These are phyloP conservation scores for Yarrowia sp. DNA, from an alignment of 805 yeast species.

Conservation along the genomic window DNA sequence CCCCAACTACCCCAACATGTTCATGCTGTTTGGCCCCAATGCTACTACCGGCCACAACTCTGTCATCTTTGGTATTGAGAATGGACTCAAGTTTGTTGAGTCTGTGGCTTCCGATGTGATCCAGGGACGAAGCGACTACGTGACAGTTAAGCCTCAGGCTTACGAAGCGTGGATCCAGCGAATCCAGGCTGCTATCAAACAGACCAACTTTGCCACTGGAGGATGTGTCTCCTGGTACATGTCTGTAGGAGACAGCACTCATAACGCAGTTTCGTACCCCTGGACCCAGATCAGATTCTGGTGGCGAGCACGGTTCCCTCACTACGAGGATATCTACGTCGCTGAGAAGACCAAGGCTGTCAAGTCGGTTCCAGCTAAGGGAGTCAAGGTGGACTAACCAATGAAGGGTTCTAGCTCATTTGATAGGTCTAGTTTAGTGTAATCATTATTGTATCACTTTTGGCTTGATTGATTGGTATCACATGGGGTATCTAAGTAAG, in stretches of 20 bases:
- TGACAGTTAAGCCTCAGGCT: slow-evolving; percentile 41
- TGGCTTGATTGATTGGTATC: no score
- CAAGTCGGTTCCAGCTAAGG: not conserved
- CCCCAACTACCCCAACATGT: slow-evolving; percentile 42
- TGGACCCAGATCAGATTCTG: slow-evolving; percentile 41
- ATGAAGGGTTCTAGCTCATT: not conserved
- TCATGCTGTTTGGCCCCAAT: slow-evolving; percentile 42
- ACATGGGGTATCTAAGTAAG: no score
- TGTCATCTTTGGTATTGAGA: slow-evolving; percentile 41
- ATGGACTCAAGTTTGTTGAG: slow-evolving; percentile 40
- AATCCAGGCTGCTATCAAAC: slow-evolving; percentile 34
- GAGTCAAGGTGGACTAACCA: slow-evolving; percentile 8
- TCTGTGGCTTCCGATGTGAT: slow-evolving; percentile 38
- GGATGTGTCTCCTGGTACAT: slow-evolving; percentile 43
- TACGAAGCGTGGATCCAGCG: slow-evolving; percentile 40
- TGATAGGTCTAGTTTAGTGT: not conserved
- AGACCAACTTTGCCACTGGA: slow-evolving; percentile 40
- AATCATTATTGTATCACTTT: no score
- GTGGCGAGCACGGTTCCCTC: slow-evolving; percentile 39
- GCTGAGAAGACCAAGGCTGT: not conserved
- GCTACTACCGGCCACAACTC: slow-evolving; percentile 42
- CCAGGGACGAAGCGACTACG: slow-evolving; percentile 35
- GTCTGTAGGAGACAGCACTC: slow-evolving; percentile 30
- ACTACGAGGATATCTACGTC: slow-evolving; percentile 13
- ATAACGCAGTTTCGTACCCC: slow-evolving; percentile 41